These are phyloP conservation scores for Backusella psychrophila DNA, from an alignment of 192 early-diverging fungal genomes.

Conservation along the genomic window DNA sequence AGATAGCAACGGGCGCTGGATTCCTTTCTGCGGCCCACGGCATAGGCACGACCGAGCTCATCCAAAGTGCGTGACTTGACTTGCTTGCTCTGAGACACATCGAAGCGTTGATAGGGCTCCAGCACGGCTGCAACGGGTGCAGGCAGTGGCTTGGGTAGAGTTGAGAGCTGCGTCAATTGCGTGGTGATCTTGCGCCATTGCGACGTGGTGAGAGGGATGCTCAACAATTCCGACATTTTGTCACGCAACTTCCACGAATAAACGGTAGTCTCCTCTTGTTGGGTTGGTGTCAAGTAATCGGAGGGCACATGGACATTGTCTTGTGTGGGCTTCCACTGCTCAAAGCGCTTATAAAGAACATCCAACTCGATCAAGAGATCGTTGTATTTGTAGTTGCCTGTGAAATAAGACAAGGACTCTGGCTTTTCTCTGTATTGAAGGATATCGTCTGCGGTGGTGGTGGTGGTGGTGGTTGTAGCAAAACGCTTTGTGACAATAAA, in stretches of 20 bases:
- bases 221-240: slow-evolving; percentile 42
- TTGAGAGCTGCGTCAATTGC: slow-evolving; percentile 45
- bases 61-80: slow-evolving; percentile 54
- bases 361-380: slow-evolving; percentile 70
- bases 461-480: neutral
- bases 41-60: slow-evolving; percentile 69
- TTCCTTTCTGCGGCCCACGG: slow-evolving; percentile 79
- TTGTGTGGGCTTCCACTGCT: slow-evolving; percentile 17
- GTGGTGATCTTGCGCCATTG: slow-evolving; percentile 51
- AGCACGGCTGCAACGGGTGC: slow-evolving; percentile 34
- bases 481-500: slow-evolving; percentile 3
- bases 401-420: slow-evolving; percentile 82
- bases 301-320: neutral
- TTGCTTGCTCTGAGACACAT: slow-evolving; percentile 34
- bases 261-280: neutral
- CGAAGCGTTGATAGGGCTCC: slow-evolving; percentile 29
- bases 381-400: slow-evolving; percentile 78
- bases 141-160: slow-evolving; percentile 36
- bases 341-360: slow-evolving; percentile 42
- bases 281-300: neutral
- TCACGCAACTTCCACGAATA: slow-evolving; percentile 39
- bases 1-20: slow-evolving; percentile 75
- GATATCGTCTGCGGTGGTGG: slow-evolving; percentile 24
- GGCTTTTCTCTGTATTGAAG: slow-evolving; percentile 50
- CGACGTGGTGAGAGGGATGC: slow-evolving; percentile 49